These are phyloP conservation scores for Tetracentron sinense DNA, from an alignment of 164 flowering plant species.

Conservation along the genomic window DNA sequence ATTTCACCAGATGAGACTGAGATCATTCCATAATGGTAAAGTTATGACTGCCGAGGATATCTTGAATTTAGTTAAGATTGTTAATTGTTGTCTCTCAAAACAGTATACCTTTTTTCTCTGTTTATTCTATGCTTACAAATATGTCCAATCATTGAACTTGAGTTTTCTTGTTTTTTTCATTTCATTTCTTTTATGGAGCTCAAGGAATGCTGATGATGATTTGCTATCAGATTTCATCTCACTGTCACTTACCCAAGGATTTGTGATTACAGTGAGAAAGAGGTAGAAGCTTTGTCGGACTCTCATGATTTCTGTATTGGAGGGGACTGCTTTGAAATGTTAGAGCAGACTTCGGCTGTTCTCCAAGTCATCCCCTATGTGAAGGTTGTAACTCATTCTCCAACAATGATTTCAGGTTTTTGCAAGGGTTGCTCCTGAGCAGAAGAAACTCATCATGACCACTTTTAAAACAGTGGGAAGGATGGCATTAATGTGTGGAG, in stretches of 20 bases:
- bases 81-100: neutral
- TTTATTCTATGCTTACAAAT: neutral
- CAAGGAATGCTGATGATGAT: neutral
- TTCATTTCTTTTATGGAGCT: neutral
- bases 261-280: conserved; percentile 47
- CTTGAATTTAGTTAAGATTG: neutral
- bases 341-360: conserved; percentile 66
- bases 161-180: neutral
- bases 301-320: conserved; percentile 87
- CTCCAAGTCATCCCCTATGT: conserved; percentile 78
- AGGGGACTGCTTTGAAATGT: conserved; percentile 90
- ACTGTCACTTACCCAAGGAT: neutral
- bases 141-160: neutral
- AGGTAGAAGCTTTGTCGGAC: conserved; percentile 66
- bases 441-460: conserved; percentile 91
- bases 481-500: conserved; percentile 95
- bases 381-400: conserved; percentile 45
- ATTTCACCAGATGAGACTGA: conserved; percentile 83
- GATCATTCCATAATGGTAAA: conserved; percentile 46
- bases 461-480: conserved; percentile 89
- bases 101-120: neutral
- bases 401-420: conserved; percentile 57
- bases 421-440: conserved; percentile 98
- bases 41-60: neutral
- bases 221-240: neutral